These are phyloP conservation scores for Hanseniaspora guilliermondii DNA, from an alignment of 805 yeast species.

Conservation along the genomic window DNA sequence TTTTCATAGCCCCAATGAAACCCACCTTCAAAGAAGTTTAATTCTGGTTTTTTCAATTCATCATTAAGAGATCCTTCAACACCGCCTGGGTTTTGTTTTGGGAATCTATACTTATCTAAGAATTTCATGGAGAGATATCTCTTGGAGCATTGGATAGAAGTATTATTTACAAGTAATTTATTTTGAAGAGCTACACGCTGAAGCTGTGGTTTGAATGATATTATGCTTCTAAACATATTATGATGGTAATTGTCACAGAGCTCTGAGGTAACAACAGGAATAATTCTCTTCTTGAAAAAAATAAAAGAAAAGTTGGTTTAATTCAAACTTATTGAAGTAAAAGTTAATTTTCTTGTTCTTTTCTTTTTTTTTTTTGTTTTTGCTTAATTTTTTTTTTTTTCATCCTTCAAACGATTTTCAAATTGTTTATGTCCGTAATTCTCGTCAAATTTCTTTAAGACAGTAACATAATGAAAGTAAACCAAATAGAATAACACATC, in stretches of 20 bases:
- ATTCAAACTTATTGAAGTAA: too few species aligned
- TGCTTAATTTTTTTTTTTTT: too few species aligned
- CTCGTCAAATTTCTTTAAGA: background rate
- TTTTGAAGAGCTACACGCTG: constrained; percentile 29
- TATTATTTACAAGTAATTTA: constrained; percentile 46
- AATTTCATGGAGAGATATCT: constrained; percentile 16
- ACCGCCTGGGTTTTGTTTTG: constrained; percentile 61
- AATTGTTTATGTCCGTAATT: background rate
- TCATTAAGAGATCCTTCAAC: constrained; percentile 64
- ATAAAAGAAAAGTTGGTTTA: too few species aligned
- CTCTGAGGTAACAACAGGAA: background rate
- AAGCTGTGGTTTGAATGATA: background rate
- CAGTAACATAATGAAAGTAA: background rate
- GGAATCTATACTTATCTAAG: constrained; percentile 31
- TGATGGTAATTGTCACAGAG: background rate
- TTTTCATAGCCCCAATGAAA: constrained; percentile 66
- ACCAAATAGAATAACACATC: background rate
- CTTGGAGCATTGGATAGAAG: constrained; percentile 40
- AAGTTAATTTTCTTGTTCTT: too few species aligned
- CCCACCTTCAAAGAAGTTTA: constrained; percentile 51
- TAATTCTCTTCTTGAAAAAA: background rate
- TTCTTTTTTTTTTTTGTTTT: background rate
- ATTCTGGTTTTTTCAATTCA: constrained; percentile 49
- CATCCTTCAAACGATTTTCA: too few species aligned
- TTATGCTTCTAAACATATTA: background rate